Evolutionary conservation across 495 filamentous ascomycete species (phyloP), one percentile per base, ranked within the genome.

Genomic region (Tuber melanosporum): DNA sequence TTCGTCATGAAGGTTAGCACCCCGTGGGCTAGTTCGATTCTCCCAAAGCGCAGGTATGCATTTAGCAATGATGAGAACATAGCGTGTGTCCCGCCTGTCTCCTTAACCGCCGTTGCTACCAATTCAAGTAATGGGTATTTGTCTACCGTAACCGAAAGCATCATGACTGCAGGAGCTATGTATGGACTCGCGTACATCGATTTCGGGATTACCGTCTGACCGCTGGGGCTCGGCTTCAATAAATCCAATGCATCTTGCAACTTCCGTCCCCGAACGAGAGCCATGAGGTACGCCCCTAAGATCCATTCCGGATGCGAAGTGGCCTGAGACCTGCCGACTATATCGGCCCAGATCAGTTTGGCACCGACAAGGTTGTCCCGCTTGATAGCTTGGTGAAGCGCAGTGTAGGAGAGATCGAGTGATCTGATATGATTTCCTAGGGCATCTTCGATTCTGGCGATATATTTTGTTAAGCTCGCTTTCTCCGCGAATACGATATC

Each of bases 61-160:
- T 81, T 81, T 36, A 81, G 19, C 22, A 81, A 36, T 39, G 75
- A 78, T 5, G 79, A 79, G 41, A 73, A 81, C 47, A 41, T 74
- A 17, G 43, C n/a, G 36, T 74, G 73, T 3, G 57, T 76, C 22
- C n/a, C 57, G 6, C 22, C 36, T 3, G 75, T 70, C 20, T 75
- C 47, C 36, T 69, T 32, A 1, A 80, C 43, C 15, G 71, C 77
- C 3, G 42, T 57, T 9, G 39, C 39, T 5, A 78, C 57, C n/a
- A 17, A 19, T 22, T 62, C 43, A 19, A 79, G 77, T 3, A 81
- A 41, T 17, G 32, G 22, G 3, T 44, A 43, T 1, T 47, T 45
- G 15, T 62, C 12, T 9, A 66, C 20, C 3, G 71, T 62, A 12
- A 81, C 62, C 0, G 80, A 79, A 1, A 81, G 73, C 12, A 76